phyloP scores from a whole-genome alignment of 2,329 filamentous ascomycete genomes.

The Trichocomaceae sp. region DNA sequence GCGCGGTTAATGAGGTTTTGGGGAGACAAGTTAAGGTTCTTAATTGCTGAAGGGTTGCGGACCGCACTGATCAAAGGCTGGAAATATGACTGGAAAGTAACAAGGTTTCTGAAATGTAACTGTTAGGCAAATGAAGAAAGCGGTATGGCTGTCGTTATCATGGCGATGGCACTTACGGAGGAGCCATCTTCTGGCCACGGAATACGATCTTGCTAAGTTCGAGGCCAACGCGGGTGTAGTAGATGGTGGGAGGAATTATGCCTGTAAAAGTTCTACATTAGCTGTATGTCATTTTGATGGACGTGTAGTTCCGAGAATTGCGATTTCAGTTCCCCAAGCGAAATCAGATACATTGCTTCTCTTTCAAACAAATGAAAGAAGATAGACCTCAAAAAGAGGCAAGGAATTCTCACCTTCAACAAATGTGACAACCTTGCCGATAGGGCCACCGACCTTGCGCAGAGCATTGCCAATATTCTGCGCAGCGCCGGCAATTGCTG shows the following conservation, averaged over 20 bases:
- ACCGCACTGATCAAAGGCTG: constrained; percentile 65
- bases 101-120: constrained; percentile 53
- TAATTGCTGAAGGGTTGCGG: constrained; percentile 61
- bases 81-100: constrained; percentile 82
- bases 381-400: not conserved
- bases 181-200: constrained; percentile 81
- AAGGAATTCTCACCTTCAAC: constrained; percentile 66
- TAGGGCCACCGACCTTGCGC: constrained; percentile 73
- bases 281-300: not conserved
- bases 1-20: constrained; percentile 50
- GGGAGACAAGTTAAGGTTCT: constrained; percentile 50
- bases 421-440: constrained; percentile 69
- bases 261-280: constrained; percentile 46
- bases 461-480: constrained; percentile 60
- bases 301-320: not conserved
- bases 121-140: constrained; percentile 1
- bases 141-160: constrained; percentile 1
- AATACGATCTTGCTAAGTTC: constrained; percentile 86
- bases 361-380: not conserved
- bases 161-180: constrained; percentile 65
- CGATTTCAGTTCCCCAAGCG: not conserved
- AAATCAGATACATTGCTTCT: not conserved
- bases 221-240: constrained; percentile 83
- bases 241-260: constrained; percentile 76
- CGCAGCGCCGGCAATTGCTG: constrained; percentile 67